phyloP scores from a whole-genome alignment of 2,329 filamentous ascomycete genomes.

The Zalaria sp. region DNA sequence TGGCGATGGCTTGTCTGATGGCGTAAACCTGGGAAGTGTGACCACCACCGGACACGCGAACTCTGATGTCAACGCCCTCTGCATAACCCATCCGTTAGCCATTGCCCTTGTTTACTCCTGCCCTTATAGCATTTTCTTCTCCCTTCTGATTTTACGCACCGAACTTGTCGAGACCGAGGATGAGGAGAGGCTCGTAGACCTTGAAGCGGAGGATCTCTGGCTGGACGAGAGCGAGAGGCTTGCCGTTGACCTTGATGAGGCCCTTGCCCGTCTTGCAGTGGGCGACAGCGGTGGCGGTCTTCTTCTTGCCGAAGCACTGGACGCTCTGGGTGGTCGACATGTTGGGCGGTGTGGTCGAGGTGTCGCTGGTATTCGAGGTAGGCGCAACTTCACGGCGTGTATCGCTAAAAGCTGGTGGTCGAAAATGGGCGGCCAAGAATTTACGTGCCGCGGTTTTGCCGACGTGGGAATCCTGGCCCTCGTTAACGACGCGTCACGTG shows the following conservation, averaged over 20 bases:
- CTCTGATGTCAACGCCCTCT: constrained; percentile 87
- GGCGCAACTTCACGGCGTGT: background rate
- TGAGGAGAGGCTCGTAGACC: constrained; percentile 98
- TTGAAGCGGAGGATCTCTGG: constrained; percentile 97
- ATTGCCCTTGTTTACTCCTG: constrained; percentile 1
- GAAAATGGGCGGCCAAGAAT: too few species aligned
- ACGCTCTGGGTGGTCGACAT: constrained; percentile 48
- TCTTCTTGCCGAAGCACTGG: constrained; percentile 96
- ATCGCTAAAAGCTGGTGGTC: constrained; percentile 1
- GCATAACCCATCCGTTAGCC: constrained; percentile 7
- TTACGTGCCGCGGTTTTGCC: too few species aligned
- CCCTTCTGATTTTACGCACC: constrained; percentile 25
- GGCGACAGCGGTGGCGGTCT: constrained; percentile 59
- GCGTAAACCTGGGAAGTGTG: constrained; percentile 97
- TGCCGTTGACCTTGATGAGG: constrained; percentile 97
- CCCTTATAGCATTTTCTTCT: background rate
- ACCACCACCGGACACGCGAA: constrained; percentile 92
- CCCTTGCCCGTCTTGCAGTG: constrained; percentile 87
- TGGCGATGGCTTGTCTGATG: constrained; percentile 97
- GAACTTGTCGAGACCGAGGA: constrained; percentile 96
- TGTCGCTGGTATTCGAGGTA: background rate
- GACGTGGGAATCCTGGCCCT: too few species aligned
- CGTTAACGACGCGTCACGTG: too few species aligned
- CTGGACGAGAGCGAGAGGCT: constrained; percentile 85
- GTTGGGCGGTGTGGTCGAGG: constrained; percentile 15